phyloP scores from a whole-genome alignment of 2,329 filamentous ascomycete species.

The Sarocladiaceae sp. region DNA sequence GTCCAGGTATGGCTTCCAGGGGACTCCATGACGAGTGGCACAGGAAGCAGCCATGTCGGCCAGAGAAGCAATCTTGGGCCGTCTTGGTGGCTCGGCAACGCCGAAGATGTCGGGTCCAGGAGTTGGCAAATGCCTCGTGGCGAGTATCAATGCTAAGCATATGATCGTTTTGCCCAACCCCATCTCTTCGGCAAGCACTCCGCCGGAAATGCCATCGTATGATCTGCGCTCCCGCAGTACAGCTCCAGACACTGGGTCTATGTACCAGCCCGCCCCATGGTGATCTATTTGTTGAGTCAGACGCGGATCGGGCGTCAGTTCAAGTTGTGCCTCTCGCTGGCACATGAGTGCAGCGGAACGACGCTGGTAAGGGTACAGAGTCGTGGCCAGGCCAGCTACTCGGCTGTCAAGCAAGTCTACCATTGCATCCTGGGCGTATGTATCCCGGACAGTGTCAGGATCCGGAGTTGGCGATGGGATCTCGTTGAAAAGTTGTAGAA shows the following conservation, averaged over 20 bases:
- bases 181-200: conserved; percentile 79
- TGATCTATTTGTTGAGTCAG: conserved; percentile 59
- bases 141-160: conserved; percentile 70
- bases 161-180: conserved; percentile 85
- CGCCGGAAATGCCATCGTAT: conserved; percentile 73
- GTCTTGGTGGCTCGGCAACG: conserved; percentile 31
- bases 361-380: conserved; percentile 73
- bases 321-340: conserved; percentile 67
- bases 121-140: conserved; percentile 67
- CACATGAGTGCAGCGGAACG: conserved; percentile 80
- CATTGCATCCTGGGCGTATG: conserved; percentile 49
- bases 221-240: conserved; percentile 62
- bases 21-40: conserved; percentile 61
- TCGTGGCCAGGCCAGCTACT: conserved; percentile 56
- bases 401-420: conserved; percentile 48
- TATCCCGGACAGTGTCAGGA: conserved; percentile 42
- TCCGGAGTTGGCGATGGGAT: conserved; percentile 64
- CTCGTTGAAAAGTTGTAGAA: conserved; percentile 70
- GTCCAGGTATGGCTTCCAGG: conserved; percentile 66
- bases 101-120: conserved; percentile 60
- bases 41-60: conserved; percentile 72
- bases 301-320: conserved; percentile 67
- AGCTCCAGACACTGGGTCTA: conserved; percentile 59
- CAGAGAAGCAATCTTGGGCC: conserved; percentile 54
- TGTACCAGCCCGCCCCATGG: conserved; percentile 61